Evolutionary conservation across 2,329 filamentous ascomycete species (phyloP), one percentile per base, ranked within the genome.

Genomic region (Pseudocercospora pini-densiflorae): DNA sequence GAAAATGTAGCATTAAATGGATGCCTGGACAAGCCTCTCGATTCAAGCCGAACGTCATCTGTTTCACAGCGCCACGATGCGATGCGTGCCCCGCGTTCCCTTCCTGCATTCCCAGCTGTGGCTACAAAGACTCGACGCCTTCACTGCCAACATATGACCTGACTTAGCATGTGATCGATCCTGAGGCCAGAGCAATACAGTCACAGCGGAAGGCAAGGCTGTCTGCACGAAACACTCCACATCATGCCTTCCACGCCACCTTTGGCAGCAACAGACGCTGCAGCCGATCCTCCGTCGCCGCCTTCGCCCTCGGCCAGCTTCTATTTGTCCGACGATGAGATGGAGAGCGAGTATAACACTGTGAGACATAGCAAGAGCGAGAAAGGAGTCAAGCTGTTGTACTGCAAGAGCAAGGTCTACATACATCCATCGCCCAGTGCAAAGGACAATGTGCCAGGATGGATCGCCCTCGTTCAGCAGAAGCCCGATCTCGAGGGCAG

Each of bases 341-440:
- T 97, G 70, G 95, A 98, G 80, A 92, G 91, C 72, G 95, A 92
- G 53, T 99, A 99, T 82, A 92, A 96, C 78, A 98, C 93, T 19
- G 93, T 99, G 75, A 91, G 92, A 4, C 92, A 96, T 76, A 87
- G 88, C 3, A 88, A 87, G 49, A 67, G 36, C 5, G 59, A 51
- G 16, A 88, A 88, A 71, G 95, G 94, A 1, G 95, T 99, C 54
- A 99, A 98, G 81, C 84, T 99, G 33, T 84, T 99, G 14, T 97
- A 91, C 75, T 94, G 93, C 21, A 99, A 99, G 83, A 97, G 93
- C 90, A 99, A 98, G 86, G 95, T 99, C 78, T 99, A 98, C 77
- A 90, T 99, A 51, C 95, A 99, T 79, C 95, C 95, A 0, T 93
- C 93, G 0, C 91, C 94, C 0, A 96, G 93, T 0, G 87, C 94